phyloP scores from a whole-genome alignment of 1,284 basidiomycete genomes.

The Trametes sp. region DNA sequence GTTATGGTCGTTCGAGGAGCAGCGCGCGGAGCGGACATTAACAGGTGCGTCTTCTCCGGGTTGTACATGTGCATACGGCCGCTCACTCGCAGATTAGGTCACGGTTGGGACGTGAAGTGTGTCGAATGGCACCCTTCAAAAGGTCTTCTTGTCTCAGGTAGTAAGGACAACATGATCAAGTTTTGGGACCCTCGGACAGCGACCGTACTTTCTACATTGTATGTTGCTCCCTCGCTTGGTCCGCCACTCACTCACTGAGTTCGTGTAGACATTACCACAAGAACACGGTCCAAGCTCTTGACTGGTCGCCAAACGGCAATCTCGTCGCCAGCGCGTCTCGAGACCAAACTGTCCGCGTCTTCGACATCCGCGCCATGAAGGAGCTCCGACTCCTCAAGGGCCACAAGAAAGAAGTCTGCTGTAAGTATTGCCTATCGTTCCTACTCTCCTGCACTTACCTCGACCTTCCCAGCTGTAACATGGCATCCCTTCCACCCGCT shows the following conservation, averaged over 20 bases:
- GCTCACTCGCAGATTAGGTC: conserved; percentile 56
- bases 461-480: conserved; percentile 69
- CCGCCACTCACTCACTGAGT: neutral
- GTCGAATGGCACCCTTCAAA: conserved; percentile 99
- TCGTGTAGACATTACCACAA: conserved; percentile 90
- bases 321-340: conserved; percentile 93
- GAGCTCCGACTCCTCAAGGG: conserved; percentile 92
- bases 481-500: conserved; percentile 97
- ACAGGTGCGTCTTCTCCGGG: conserved; percentile 59
- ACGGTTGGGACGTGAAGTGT: conserved; percentile 99
- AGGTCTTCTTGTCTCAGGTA: conserved; percentile 92
- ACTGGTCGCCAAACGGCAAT: conserved; percentile 95
- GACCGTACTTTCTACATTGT: conserved; percentile 88
- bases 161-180: conserved; percentile 98
- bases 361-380: conserved; percentile 98
- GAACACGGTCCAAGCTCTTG: conserved; percentile 92
- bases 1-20: conserved; percentile 95
- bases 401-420: conserved; percentile 98
- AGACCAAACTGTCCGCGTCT: conserved; percentile 95
- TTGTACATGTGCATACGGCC: neutral
- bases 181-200: conserved; percentile 98
- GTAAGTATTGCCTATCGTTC: conserved; percentile 49
- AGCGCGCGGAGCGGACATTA: conserved; percentile 86
- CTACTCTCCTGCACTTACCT: neutral
- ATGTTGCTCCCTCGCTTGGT: conserved; percentile 40